Evolutionary conservation across 2,329 filamentous ascomycete species (phyloP).

Genomic region (Rutstroemia sydowiana): DNA sequence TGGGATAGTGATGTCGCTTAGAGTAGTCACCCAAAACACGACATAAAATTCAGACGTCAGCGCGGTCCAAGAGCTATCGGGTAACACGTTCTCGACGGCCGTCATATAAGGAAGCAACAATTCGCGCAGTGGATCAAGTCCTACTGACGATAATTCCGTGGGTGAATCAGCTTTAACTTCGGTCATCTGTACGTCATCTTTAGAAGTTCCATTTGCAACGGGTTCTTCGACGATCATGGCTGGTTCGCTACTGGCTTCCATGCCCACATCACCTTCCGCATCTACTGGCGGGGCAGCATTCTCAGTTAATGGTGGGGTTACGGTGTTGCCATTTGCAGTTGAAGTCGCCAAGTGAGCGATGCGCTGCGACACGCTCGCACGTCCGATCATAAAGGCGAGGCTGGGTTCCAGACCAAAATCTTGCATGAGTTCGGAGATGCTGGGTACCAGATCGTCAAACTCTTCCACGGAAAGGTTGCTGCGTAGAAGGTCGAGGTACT

Average conservation of each 20-base stretch:
- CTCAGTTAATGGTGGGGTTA: conserved; percentile 9
- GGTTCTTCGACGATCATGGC: background rate
- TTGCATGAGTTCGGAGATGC: conserved; percentile 63
- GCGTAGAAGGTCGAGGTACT: conserved; percentile 84
- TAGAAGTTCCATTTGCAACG: conserved; percentile 15
- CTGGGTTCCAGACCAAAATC: conserved; percentile 74
- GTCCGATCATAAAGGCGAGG: conserved; percentile 77
- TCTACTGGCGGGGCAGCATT: conserved; percentile 31
- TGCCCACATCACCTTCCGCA: conserved; percentile 48
- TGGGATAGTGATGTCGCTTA: conserved; percentile 74
- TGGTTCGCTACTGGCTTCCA: conserved; percentile 19
- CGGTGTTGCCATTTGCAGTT: conserved; percentile 19
- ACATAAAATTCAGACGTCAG: conserved; percentile 78
- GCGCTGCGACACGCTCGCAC: conserved; percentile 63
- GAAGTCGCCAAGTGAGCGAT: conserved; percentile 34
- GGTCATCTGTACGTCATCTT: conserved; percentile 35
- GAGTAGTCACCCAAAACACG: conserved; percentile 84
- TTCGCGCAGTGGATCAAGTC: conserved; percentile 47
- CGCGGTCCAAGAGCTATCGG: conserved; percentile 57
- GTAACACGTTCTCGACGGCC: conserved; percentile 53
- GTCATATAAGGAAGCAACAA: conserved; percentile 69
- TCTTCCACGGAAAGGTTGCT: conserved; percentile 68
- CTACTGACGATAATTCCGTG: conserved; percentile 37
- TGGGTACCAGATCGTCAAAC: conserved; percentile 73
- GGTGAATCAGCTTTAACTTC: conserved; percentile 26